These are phyloP conservation scores for Starmera stellimalicola DNA, from an alignment of 1,139 yeast genomes.

Conservation along the genomic window DNA sequence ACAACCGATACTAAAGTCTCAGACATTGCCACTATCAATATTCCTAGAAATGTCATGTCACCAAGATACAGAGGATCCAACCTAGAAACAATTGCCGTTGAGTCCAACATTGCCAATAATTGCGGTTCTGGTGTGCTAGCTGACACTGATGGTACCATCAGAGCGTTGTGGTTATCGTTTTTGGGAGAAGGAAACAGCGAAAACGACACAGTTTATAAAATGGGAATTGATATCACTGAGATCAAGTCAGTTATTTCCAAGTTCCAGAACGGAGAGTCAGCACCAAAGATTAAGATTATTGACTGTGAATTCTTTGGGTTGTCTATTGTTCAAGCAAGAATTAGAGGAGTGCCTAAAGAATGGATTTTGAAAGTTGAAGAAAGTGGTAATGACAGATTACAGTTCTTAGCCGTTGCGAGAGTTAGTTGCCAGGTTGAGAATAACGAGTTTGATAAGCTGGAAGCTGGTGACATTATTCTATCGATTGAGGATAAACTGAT, in stretches of 20 bases:
- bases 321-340: conserved; percentile 67
- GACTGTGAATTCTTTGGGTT: conserved; percentile 73
- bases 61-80: conserved; percentile 87
- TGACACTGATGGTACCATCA: conserved; percentile 68
- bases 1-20: conserved; percentile 72
- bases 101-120: conserved; percentile 61
- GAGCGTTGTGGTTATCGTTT: conserved; percentile 79
- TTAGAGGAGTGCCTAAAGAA: conserved; percentile 75
- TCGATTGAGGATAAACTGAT: conserved; percentile 59
- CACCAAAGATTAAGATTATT: conserved; percentile 53
- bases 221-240: conserved; percentile 74
- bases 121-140: conserved; percentile 77
- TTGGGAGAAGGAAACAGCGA: conserved; percentile 61
- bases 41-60: conserved; percentile 57
- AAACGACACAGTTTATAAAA: conserved; percentile 53
- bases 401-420: conserved; percentile 63
- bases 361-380: conserved; percentile 70
- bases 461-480: conserved; percentile 64
- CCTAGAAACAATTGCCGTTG: conserved; percentile 67
- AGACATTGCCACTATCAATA: conserved; percentile 63
- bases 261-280: conserved; percentile 36
- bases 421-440: conserved; percentile 30
- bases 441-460: conserved; percentile 28
- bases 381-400: conserved; percentile 50
- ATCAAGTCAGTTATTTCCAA: conserved; percentile 46